Percentiles rank a stretch among this genome's conserved stretches.
Conservation (phyloP, 192 early-diverging fungal species). For the Umbelopsis sp. region DNA sequence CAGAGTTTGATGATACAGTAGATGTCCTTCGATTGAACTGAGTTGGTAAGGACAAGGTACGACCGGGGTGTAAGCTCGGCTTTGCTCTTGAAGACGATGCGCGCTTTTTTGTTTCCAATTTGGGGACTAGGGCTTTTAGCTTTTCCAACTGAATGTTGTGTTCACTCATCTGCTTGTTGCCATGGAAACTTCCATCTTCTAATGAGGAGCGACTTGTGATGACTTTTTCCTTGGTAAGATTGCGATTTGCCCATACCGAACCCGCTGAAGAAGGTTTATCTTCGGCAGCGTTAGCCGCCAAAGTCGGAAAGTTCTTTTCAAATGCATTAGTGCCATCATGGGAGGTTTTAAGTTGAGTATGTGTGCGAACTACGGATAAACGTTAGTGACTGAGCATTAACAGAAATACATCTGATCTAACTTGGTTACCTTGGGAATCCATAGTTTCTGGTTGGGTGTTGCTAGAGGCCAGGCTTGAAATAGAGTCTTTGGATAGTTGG, state of each 20-base stretch:
- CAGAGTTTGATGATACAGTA: neutral
- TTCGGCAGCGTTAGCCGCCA: neutral
- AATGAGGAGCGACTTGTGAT: neutral
- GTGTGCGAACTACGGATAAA: neutral
- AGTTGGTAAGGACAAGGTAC: neutral
- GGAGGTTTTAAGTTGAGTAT: neutral
- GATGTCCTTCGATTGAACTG: neutral
- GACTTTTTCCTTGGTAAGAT: conserved; percentile 5
- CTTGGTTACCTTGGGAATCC: neutral
- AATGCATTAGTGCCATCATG: neutral
- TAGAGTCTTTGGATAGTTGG: neutral
- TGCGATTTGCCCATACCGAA: conserved; percentile 9
- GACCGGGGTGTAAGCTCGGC: neutral
- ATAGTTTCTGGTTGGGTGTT: neutral
- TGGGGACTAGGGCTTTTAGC: conserved; percentile 27
- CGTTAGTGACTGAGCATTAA: neutral
- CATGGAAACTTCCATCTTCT: neutral
- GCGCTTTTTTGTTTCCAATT: conserved; percentile 26
- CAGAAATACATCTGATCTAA: neutral
- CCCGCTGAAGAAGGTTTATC: neutral
- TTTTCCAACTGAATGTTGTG: conserved; percentile 11
- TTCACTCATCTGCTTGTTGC: neutral
- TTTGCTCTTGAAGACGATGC: neutral
- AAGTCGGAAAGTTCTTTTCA: conserved; percentile 9
- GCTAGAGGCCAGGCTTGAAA: neutral